These are phyloP conservation scores for Geosmithia morbida DNA, from an alignment of 2,329 filamentous ascomycete species.

Conservation along the genomic window DNA sequence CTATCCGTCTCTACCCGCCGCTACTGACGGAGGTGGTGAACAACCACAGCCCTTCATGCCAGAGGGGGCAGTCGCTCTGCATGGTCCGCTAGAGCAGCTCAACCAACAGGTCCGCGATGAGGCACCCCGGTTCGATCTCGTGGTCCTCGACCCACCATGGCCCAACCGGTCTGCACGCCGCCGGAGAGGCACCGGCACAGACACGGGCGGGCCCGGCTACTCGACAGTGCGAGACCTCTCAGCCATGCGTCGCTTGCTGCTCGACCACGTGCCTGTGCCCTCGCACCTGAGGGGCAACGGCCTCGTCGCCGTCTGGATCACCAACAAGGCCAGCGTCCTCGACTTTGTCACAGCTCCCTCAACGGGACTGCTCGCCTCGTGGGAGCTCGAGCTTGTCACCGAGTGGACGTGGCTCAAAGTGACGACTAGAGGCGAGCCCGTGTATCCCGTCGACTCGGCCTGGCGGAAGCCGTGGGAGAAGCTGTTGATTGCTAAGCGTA, in stretches of 20 bases:
- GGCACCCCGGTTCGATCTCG: constrained; percentile 45
- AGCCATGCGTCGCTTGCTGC: constrained; percentile 34
- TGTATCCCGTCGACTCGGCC: constrained; percentile 41
- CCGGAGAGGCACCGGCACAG: constrained; percentile 14
- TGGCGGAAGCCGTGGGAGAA: constrained; percentile 71
- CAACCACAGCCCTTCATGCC: constrained; percentile 18
- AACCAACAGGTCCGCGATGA: constrained; percentile 22
- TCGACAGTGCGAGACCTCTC: constrained; percentile 26
- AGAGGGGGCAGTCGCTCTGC: constrained; percentile 26
- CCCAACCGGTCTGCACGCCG: constrained; percentile 61
- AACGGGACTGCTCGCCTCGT: constrained; percentile 34
- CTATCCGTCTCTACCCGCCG: background rate
- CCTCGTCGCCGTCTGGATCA: constrained; percentile 62
- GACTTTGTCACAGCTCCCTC: constrained; percentile 32
- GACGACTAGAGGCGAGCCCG: constrained; percentile 47
- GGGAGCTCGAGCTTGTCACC: constrained; percentile 49
- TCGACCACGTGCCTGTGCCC: constrained; percentile 36
- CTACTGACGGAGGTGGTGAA: background rate
- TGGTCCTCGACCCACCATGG: constrained; percentile 70
- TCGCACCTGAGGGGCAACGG: constrained; percentile 36
- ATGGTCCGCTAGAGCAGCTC: constrained; percentile 29
- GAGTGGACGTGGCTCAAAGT: constrained; percentile 76
- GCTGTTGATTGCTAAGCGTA: constrained; percentile 44
- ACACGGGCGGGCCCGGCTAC: constrained; percentile 24
- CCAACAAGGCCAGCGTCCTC: constrained; percentile 50